These are phyloP conservation scores for Silene vulgaris DNA, from an alignment of 179 eudicot species.

Conservation along the genomic window DNA sequence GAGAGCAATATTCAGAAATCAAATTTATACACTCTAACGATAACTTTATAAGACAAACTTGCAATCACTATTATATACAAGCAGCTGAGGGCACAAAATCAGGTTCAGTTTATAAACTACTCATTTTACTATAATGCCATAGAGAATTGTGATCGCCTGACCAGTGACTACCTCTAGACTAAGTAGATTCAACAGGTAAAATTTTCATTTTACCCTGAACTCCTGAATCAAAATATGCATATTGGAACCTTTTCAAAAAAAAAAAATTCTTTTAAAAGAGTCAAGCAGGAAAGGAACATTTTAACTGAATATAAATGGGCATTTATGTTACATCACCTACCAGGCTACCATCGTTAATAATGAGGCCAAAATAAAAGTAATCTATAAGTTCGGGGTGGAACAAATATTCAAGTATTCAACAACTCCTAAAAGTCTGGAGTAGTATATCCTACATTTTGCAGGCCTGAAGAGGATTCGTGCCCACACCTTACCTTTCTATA, in stretches of 20 bases:
- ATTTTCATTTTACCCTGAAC: neutral
- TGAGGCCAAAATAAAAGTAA: neutral
- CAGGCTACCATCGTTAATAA: neutral
- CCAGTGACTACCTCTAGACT: neutral
- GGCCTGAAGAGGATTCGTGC: neutral
- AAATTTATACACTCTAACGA: neutral
- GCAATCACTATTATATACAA: neutral
- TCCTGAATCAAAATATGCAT: neutral
- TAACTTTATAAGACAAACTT: neutral
- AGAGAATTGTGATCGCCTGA: neutral
- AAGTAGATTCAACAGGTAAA: neutral
- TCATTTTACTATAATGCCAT: neutral
- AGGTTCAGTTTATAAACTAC: neutral
- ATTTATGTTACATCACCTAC: neutral
- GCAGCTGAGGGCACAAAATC: neutral
- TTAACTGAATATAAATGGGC: neutral
- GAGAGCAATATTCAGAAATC: constrained; percentile 19
- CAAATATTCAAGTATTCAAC: neutral
- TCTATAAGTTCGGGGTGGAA: neutral
- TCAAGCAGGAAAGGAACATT: neutral
- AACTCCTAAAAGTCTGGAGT: neutral
- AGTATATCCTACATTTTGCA: neutral
- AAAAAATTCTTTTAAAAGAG: neutral
- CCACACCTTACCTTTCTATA: neutral
- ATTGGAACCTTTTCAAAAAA: neutral